A percentile compares a stretch with the other conserved stretches of the same genome.
Evolutionary conservation across 75 land plant genomes (phyloP).

Genomic region (Selaginella moellendorffii): DNA sequence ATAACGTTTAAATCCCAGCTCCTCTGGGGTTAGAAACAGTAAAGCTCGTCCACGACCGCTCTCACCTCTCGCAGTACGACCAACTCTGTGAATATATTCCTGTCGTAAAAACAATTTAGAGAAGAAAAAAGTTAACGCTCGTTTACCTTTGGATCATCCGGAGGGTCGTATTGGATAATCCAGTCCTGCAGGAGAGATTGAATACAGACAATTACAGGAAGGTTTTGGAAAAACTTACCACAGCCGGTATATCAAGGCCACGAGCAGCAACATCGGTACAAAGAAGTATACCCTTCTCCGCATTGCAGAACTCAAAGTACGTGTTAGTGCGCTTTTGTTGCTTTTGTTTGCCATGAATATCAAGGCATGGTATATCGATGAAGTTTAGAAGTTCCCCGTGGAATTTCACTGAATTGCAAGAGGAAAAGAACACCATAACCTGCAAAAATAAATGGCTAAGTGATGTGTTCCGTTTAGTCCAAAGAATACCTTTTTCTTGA

Average conservation of each 20-base stretch:
- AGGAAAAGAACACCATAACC: slow-evolving; percentile 95
- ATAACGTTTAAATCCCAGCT: slow-evolving; percentile 64
- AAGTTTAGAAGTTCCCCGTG: slow-evolving; percentile 54
- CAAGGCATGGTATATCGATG: slow-evolving; percentile 72
- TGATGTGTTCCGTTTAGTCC: no score
- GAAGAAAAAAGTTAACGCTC: not conserved
- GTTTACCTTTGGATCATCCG: slow-evolving; percentile 82
- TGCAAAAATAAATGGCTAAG: slow-evolving; percentile 10
- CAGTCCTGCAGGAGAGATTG: slow-evolving; percentile 51
- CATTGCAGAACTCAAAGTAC: slow-evolving; percentile 85
- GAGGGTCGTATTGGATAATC: slow-evolving; percentile 96
- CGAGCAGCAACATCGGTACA: slow-evolving; percentile 97
- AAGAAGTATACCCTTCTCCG: slow-evolving; percentile 68
- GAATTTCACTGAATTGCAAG: slow-evolving; percentile 45
- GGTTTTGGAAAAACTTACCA: slow-evolving; percentile 38
- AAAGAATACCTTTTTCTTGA: slow-evolving; percentile 54
- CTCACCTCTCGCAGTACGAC: slow-evolving; percentile 94
- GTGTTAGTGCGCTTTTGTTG: slow-evolving; percentile 81
- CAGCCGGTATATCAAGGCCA: slow-evolving; percentile 93
- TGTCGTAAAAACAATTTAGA: slow-evolving; percentile 15
- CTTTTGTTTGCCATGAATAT: slow-evolving; percentile 95
- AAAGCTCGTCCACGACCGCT: slow-evolving; percentile 71
- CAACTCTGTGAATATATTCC: slow-evolving; percentile 95
- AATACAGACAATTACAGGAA: not conserved
- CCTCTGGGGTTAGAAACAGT: slow-evolving; percentile 76